A percentile compares a stretch with the other conserved stretches of the same genome.
These are phyloP conservation scores for Fusarium ramigenum DNA, from an alignment of 2,329 filamentous ascomycete genomes.

Conservation along the genomic window DNA sequence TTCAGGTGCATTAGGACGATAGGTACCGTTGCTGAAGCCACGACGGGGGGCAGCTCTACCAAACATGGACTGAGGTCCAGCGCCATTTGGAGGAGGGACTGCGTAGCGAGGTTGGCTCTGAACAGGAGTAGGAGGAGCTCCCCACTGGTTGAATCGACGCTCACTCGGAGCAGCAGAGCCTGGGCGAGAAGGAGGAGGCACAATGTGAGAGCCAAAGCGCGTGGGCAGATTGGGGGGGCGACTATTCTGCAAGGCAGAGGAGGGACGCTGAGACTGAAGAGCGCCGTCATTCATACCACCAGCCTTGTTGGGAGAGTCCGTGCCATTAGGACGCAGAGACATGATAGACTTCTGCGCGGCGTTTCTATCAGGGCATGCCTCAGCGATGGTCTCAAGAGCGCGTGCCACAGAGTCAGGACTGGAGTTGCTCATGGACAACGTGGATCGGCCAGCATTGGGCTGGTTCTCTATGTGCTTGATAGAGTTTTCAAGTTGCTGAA, in stretches of 20 bases:
- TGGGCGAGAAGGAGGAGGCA: slow-evolving; percentile 45
- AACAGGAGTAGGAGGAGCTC: slow-evolving; percentile 33
- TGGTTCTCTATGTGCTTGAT: slow-evolving; percentile 50
- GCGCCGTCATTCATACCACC: slow-evolving; percentile 24
- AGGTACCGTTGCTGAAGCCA: slow-evolving; percentile 44
- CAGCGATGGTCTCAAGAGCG: slow-evolving; percentile 47
- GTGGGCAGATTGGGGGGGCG: slow-evolving; percentile 37
- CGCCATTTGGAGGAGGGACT: slow-evolving; percentile 14
- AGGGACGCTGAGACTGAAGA: slow-evolving; percentile 31
- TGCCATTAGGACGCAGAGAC: slow-evolving; percentile 35
- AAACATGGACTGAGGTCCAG: slow-evolving; percentile 16
- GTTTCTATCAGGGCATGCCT: slow-evolving; percentile 43
- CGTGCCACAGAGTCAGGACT: slow-evolving; percentile 45
- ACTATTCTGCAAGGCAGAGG: slow-evolving; percentile 41
- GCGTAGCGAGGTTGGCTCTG: slow-evolving; percentile 33
- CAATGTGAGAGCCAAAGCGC: slow-evolving; percentile 45
- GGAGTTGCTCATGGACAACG: slow-evolving; percentile 50
- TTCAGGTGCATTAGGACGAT: slow-evolving; percentile 48
- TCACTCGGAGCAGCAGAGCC: slow-evolving; percentile 41
- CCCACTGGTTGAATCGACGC: slow-evolving; percentile 40
- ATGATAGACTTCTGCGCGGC: slow-evolving; percentile 42
- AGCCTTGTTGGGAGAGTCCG: slow-evolving; percentile 27
- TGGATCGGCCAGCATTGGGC: slow-evolving; percentile 48
- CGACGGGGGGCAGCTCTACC: slow-evolving; percentile 41
- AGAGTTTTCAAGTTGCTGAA: slow-evolving; percentile 46